phyloP scores from a whole-genome alignment of 768 basidiomycete species.

The Lentinula sp. region DNA sequence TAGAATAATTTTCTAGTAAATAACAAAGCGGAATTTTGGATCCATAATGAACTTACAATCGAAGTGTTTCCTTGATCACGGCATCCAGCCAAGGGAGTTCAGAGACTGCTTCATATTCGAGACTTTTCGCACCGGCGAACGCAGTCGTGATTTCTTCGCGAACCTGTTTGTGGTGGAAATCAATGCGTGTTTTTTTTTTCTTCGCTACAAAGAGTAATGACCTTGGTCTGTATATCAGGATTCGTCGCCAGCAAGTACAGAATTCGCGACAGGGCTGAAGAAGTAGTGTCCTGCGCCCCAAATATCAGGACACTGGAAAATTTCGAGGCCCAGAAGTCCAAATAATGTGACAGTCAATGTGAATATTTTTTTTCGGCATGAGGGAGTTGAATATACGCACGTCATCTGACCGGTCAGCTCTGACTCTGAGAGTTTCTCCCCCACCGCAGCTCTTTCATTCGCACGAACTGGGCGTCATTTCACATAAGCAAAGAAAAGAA shows the following conservation, averaged over 20 bases:
- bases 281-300: constrained; percentile 45
- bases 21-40: background rate
- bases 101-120: constrained; percentile 29
- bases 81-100: constrained; percentile 36
- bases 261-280: constrained; percentile 36
- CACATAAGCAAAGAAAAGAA: background rate
- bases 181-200: background rate
- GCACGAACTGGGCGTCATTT: constrained; percentile 22
- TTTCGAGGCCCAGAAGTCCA: background rate
- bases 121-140: constrained; percentile 14
- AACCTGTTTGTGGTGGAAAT: constrained; percentile 10
- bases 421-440: constrained; percentile 32
- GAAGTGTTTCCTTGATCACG: constrained; percentile 39
- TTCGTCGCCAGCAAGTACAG: constrained; percentile 31
- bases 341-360: background rate
- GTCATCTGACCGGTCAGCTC: constrained; percentile 47
- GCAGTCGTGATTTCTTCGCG: constrained; percentile 29
- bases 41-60: constrained; percentile 23
- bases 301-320: constrained; percentile 37
- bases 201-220: background rate
- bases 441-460: constrained; percentile 27
- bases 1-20: background rate
- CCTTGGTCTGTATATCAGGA: constrained; percentile 28
- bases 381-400: constrained; percentile 18
- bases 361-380: background rate